Conservation (phyloP, 2,329 filamentous ascomycete genomes). For the Lizonia empirigonia region DNA sequence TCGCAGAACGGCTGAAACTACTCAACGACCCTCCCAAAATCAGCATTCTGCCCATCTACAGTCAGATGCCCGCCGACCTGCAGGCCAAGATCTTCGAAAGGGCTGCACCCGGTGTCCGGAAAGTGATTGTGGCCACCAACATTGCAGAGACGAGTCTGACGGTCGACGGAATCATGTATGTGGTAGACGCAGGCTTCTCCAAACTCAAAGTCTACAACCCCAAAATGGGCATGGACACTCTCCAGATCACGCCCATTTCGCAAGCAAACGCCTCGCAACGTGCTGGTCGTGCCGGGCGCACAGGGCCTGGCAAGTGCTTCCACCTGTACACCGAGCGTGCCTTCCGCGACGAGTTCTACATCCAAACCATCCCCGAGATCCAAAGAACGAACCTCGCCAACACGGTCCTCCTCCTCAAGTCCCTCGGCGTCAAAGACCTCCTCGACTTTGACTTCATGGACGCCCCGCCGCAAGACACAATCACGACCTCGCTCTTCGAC, state of each 20-base stretch:
- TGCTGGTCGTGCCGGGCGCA: slow-evolving; percentile 90
- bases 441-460: slow-evolving; percentile 99
- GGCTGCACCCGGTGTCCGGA: slow-evolving; percentile 86
- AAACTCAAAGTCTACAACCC: slow-evolving; percentile 99
- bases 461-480: slow-evolving; percentile 95
- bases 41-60: slow-evolving; percentile 96
- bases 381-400: slow-evolving; percentile 96
- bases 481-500: slow-evolving; percentile 95
- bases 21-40: slow-evolving; percentile 95
- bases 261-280: slow-evolving; percentile 95
- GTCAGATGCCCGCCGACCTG: slow-evolving; percentile 97
- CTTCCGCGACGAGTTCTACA: slow-evolving; percentile 94
- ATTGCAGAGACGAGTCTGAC: slow-evolving; percentile 98
- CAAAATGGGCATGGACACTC: slow-evolving; percentile 98
- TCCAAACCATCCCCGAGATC: slow-evolving; percentile 96
- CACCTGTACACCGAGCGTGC: slow-evolving; percentile 93
- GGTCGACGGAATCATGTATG: slow-evolving; percentile 98
- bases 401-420: slow-evolving; percentile 92
- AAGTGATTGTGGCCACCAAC: slow-evolving; percentile 97
- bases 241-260: slow-evolving; percentile 96
- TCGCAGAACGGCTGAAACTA: slow-evolving; percentile 83
- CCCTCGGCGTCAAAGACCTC: slow-evolving; percentile 89
- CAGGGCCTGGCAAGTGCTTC: slow-evolving; percentile 93
- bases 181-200: slow-evolving; percentile 93
- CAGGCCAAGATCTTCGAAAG: slow-evolving; percentile 98